Percentiles rank a stretch among this genome's conserved stretches.
These are phyloP conservation scores for Mortierella polycephala DNA, from an alignment of 371 early-diverging fungal genomes.

Conservation along the genomic window DNA sequence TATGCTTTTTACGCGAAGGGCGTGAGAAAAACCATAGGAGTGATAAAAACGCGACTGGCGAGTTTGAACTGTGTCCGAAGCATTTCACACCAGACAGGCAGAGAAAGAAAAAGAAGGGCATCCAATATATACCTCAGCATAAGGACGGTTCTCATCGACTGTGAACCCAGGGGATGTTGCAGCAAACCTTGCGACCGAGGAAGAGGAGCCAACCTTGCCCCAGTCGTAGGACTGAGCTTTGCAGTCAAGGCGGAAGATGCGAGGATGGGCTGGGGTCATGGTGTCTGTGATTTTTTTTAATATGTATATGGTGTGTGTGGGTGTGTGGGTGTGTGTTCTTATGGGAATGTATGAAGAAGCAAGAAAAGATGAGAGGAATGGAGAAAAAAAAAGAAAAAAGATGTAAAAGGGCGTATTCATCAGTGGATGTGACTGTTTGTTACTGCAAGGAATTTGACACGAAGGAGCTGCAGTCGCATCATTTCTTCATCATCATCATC, in stretches of 20 bases:
- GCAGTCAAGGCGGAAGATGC: conserved; percentile 67
- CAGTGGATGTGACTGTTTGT: too few species aligned
- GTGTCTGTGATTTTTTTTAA: not conserved
- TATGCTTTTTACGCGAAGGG: not conserved
- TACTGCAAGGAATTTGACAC: too few species aligned
- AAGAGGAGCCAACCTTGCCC: conserved; percentile 89
- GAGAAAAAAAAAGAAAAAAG: not conserved
- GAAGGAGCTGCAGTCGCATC: not conserved
- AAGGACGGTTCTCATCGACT: conserved; percentile 76
- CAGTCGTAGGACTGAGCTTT: conserved; percentile 92
- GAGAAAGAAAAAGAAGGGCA: not conserved
- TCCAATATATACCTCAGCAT: conserved; percentile 81
- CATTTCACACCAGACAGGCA: not conserved
- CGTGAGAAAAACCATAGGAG: conserved; percentile 10
- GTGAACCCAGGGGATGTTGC: conserved; percentile 60
- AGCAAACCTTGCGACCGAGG: conserved; percentile 89
- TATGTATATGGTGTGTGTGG: not conserved
- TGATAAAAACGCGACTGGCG: too few species aligned
- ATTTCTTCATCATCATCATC: not conserved
- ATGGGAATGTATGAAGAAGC: not conserved
- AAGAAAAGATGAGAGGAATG: conserved; percentile 1
- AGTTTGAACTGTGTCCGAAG: not conserved
- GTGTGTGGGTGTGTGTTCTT: not conserved
- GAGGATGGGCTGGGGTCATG: conserved; percentile 28
- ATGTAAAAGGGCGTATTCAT: not conserved